Evolutionary conservation across 768 basidiomycete species (phyloP).

Genomic region (Lepiota venenata): DNA sequence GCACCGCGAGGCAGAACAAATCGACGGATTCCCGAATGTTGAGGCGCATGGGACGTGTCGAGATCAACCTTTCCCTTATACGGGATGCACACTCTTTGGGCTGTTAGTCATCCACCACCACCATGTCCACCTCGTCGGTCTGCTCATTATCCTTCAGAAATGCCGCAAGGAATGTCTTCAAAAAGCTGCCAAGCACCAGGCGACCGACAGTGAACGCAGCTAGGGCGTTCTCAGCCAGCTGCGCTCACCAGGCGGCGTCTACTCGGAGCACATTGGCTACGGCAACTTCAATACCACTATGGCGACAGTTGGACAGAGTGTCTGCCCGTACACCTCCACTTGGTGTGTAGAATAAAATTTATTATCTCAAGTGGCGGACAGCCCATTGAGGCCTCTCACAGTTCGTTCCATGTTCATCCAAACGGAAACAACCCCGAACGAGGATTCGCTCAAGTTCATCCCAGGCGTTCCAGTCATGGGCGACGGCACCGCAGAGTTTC

Average conservation of each 20-base stretch:
- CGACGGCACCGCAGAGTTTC: constrained; percentile 89
- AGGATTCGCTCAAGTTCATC: constrained; percentile 97
- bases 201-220: background rate
- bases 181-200: background rate
- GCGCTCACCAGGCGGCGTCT: background rate
- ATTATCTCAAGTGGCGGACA: background rate
- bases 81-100: background rate
- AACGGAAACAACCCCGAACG: constrained; percentile 96
- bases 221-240: constrained; percentile 3
- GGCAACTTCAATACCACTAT: constrained; percentile 8
- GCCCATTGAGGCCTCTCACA: constrained; percentile 22
- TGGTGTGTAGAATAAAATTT: background rate
- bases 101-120: background rate
- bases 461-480: constrained; percentile 89
- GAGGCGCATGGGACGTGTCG: background rate
- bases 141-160: background rate
- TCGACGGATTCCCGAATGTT: constrained; percentile 7
- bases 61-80: background rate
- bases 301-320: constrained; percentile 3
- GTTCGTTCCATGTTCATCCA: constrained; percentile 97
- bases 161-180: background rate
- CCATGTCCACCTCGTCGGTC: background rate
- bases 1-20: constrained; percentile 19
- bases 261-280: background rate
- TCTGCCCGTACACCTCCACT: constrained; percentile 5